Conservation (phyloP, 106 monocot genomes). For the Xerophyta viscosa region DNA sequence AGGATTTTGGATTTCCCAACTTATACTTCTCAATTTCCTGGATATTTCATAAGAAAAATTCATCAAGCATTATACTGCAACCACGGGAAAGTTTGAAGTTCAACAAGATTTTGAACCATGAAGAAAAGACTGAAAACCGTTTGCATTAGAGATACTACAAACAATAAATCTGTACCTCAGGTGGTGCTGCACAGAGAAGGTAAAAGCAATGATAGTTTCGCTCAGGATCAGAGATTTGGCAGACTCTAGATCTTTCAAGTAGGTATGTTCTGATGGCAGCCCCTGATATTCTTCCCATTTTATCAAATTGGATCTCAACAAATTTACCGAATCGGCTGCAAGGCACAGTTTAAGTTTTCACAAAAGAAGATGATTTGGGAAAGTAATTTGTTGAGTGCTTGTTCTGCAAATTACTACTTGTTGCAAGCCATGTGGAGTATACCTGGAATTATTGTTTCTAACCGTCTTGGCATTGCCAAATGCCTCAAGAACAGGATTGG, state of each 20-base stretch:
- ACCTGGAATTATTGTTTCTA: constrained; percentile 99
- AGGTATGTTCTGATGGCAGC: constrained; percentile 83
- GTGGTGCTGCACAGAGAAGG: constrained; percentile 73
- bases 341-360: background rate
- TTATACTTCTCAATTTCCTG: constrained; percentile 73
- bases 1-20: constrained; percentile 52
- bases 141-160: background rate
- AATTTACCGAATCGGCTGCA: constrained; percentile 84
- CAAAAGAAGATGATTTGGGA: background rate
- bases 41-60: background rate
- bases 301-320: constrained; percentile 84
- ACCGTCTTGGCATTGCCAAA: constrained; percentile 99
- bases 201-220: constrained; percentile 86
- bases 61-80: background rate
- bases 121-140: background rate
- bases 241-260: constrained; percentile 78
- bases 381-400: background rate
- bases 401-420: background rate
- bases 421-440: background rate
- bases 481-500: constrained; percentile 98
- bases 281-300: constrained; percentile 70
- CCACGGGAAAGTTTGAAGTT: background rate
- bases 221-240: constrained; percentile 76
- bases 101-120: background rate
- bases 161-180: constrained; percentile 27